Conservation (phyloP, 192 early-diverging fungal genomes). For the Bifiguratus adelaidae region DNA sequence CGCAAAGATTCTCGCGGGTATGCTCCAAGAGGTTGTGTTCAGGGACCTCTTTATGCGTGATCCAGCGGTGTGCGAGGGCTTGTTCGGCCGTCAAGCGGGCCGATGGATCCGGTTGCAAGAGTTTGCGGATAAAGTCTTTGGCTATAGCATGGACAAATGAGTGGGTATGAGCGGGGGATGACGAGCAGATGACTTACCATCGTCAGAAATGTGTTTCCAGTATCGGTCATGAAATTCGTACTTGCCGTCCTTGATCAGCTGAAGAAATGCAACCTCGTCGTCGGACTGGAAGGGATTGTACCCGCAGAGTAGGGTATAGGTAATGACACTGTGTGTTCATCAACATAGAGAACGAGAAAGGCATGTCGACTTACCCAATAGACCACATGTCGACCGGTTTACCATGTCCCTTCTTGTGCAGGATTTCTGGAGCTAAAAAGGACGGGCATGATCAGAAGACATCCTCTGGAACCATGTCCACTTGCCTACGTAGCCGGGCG, state of each 20-base stretch:
- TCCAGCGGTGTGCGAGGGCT: constrained; percentile 84
- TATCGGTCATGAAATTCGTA: constrained; percentile 57
- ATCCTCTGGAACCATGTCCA: constrained; percentile 7
- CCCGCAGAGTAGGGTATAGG: constrained; percentile 67
- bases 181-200: too few relatives aligned
- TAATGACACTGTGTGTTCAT: too few relatives aligned
- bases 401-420: constrained; percentile 65
- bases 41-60: constrained; percentile 42
- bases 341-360: too few relatives aligned
- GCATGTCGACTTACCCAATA: constrained; percentile 60
- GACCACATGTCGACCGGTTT: constrained; percentile 83
- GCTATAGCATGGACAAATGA: constrained; percentile 24
- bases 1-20: constrained; percentile 67
- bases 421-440: constrained; percentile 65
- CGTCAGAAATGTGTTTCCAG: constrained; percentile 72
- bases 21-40: constrained; percentile 75
- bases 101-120: constrained; percentile 55
- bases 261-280: constrained; percentile 44
- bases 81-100: constrained; percentile 72
- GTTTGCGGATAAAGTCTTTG: constrained; percentile 64
- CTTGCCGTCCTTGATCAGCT: constrained; percentile 45
- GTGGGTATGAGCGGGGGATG: too few relatives aligned
- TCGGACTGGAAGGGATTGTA: constrained; percentile 57
- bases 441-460: too few relatives aligned
- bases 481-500: too few relatives aligned